Base-by-base conservation (phyloP, 2,329 filamentous ascomycete genomes). In the Exserohilum rostratum region DNA sequence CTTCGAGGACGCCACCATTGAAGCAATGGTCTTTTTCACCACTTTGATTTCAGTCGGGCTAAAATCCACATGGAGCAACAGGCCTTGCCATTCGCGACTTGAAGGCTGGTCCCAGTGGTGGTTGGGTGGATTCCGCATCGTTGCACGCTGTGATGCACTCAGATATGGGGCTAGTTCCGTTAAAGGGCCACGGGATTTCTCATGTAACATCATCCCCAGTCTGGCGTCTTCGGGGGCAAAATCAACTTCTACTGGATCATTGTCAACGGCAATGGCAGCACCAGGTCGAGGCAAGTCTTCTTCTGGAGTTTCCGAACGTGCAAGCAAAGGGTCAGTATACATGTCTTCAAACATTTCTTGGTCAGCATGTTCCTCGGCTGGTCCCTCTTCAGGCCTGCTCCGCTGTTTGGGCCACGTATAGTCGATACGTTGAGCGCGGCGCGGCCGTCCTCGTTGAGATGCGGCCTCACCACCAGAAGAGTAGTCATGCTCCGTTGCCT, bases 11-110 rank as follows among this genome's bases (percentile, higher is more conserved):
- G 39, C 27, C 3, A 62, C 25, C 3, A 64, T 31, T 15, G 55
- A 59, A 1, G 30, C n/a, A 2, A 69, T 39, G 1, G 46, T 56
- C 17, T 44, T 50, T 38, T 71, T 53, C 2, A 74, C 65, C 7
- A 55, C 18, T 11, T 54, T 50, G 4, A 74, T 27, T 46, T 76
- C 74, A 31, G 47, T 53, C 2, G 57, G 27, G 12, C 60, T 65
- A 33, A 76, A 73, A 33, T 75, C 73, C 1, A 75, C 65, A 40
- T 76, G 74, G 12, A 76, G 18, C 2, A 70, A 22, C 15, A 53
- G 46, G 0, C 71, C 67, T 55, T 71, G 64, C 73, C 73, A 76
- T 2, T 59, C 42, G 2, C 62, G 61, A 25, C 67, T 58, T 2
- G 34, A 43, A 1, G 60, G 27, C 37, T 63, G 61, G 33, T 72